A percentile compares a stretch with the other conserved stretches of the same genome.
These are phyloP conservation scores for Emericellopsis cladophorae DNA, from an alignment of 2,329 filamentous ascomycete genomes.

Conservation along the genomic window DNA sequence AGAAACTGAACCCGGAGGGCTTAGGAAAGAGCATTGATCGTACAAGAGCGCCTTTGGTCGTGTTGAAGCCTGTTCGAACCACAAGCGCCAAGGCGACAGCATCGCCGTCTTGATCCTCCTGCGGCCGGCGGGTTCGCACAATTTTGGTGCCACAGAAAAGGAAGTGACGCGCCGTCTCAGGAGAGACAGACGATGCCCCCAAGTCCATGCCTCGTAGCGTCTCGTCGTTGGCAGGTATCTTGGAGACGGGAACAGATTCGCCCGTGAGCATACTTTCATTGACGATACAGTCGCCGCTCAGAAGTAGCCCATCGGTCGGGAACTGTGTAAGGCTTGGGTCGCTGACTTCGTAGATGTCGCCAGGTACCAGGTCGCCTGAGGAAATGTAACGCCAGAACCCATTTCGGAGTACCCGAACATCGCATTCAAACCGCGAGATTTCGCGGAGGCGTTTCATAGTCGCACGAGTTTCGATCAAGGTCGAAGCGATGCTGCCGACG, in stretches of 20 bases:
- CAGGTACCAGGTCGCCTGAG: slow-evolving; percentile 82
- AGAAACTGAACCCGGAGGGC: slow-evolving; percentile 96
- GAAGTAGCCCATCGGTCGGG: slow-evolving; percentile 80
- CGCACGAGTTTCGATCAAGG: slow-evolving; percentile 64
- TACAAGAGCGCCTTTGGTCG: slow-evolving; percentile 89
- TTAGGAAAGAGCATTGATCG: slow-evolving; percentile 98
- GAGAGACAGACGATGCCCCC: slow-evolving; percentile 67
- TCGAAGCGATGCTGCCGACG: slow-evolving; percentile 78
- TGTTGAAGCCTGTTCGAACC: slow-evolving; percentile 90
- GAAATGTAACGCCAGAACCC: slow-evolving; percentile 77
- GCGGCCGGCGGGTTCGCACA: slow-evolving; percentile 76
- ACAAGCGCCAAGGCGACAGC: slow-evolving; percentile 86
- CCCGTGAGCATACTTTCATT: slow-evolving; percentile 94
- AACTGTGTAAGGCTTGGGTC: slow-evolving; percentile 82
- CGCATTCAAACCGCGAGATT: slow-evolving; percentile 89
- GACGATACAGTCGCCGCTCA: slow-evolving; percentile 93
- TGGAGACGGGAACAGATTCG: slow-evolving; percentile 94
- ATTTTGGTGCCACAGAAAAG: slow-evolving; percentile 94
- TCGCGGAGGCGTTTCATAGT: slow-evolving; percentile 87
- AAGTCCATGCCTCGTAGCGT: slow-evolving; percentile 66
- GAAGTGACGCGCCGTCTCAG: slow-evolving; percentile 77
- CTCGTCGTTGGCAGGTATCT: slow-evolving; percentile 71
- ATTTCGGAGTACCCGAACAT: slow-evolving; percentile 83
- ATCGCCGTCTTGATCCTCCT: slow-evolving; percentile 75
- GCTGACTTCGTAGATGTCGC: slow-evolving; percentile 93